Base-by-base conservation (phyloP, 1,139 yeast genomes). In the Magnusiomyces tetraspermus region DNA sequence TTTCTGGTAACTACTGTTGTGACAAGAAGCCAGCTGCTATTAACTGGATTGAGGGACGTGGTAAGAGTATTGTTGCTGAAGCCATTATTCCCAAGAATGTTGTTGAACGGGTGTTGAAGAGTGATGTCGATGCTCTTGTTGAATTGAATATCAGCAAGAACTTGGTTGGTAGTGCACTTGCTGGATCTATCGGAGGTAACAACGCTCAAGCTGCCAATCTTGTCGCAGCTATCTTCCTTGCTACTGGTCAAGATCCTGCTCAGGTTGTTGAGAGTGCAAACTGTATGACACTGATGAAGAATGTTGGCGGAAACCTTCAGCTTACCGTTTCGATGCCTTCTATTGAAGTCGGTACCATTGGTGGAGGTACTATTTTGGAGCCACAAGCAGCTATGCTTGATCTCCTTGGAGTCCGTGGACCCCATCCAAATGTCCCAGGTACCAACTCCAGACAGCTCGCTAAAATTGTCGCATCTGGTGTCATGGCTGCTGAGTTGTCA, bases 21-120 rank as follows among this genome's bases (percentile, higher is more conserved):
- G 99, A 92, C 71, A 92, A 92, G 72, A 92, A 92, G 71, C 89
- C 98, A 13, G 96, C 97, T 38, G 97, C 98, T 22, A 85, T 92
- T 61, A 92, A 92, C 72, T 92, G 99, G 99, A 89, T 92, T 63
- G 97, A 94, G 71, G 98, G 99, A 51, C 85, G 99, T 73, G 99
- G 99, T 66, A 92, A 92, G 71, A 83, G 95, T 63, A 88, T 92
- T 62, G 97, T 92, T 57, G 98, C 98, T n/a, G 97, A 90, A 67
- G 96, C 97, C 10, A 77, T 83, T 54, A 78, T 94, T 57, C 97
- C 98, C 10, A 82, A 79, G 36, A 85, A 82, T 44, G 81, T 84
- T 57, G 97, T 94, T 52, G 71, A 74, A 55, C 80, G 80, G 58
- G 96, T 92, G 33, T 76, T 92, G 62, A 92, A 92, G 70, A 85